Base-by-base conservation (phyloP, 306 rosid genomes). In the Potentilla sterilis region DNA sequence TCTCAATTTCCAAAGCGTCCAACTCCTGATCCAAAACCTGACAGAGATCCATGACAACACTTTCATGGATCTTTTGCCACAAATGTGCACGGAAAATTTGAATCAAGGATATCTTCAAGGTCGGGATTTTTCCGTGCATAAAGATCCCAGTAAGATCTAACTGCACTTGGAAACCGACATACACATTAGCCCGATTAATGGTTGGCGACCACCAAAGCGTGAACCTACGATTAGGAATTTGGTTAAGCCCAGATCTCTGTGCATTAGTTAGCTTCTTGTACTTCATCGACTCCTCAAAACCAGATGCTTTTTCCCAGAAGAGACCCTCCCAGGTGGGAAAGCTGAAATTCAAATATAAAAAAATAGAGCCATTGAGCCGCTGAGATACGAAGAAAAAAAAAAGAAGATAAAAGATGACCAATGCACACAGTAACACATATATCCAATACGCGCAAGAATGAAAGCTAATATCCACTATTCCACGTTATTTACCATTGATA, bases 181-280 rank as follows among this genome's bases (percentile, higher is more conserved):
- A 96, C 51, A 96, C 99, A 83, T 96, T 96, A 81, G 99, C 99
- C 65, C 99, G 89, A 76, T 96, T 96, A 63, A 96, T 96, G 19
- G 99, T 96, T 44, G 99, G 99, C 15, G 99, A 96, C 99, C 99
- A 96, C 99, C 99, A 96, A n/a, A 96, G 98, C 24, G 99, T 96
- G 79, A 96, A 96, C 75, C 99, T 92, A 85, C 98, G 99, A 70
- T 96, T 96, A 40, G 99, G 99, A 48, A 96, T 96, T 84, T 96
- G 99, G 86, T 96, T 96, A 28, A 96, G 97, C 90, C 99, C 99
- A 70, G 99, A 96, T 89, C 99, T 88, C 90, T 96, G 99, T 14
- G 99, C 99, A 86, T 96, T 96, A 6, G 99, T 96, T 80, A 96
- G 87, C 92, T 96, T 96, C 81, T 96, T 96, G 67, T 92, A 96